Percentiles rank a stretch among this genome's conserved stretches.
phyloP scores from a whole-genome alignment of 2,329 filamentous ascomycete species.

The Colletotrichum karsti region DNA sequence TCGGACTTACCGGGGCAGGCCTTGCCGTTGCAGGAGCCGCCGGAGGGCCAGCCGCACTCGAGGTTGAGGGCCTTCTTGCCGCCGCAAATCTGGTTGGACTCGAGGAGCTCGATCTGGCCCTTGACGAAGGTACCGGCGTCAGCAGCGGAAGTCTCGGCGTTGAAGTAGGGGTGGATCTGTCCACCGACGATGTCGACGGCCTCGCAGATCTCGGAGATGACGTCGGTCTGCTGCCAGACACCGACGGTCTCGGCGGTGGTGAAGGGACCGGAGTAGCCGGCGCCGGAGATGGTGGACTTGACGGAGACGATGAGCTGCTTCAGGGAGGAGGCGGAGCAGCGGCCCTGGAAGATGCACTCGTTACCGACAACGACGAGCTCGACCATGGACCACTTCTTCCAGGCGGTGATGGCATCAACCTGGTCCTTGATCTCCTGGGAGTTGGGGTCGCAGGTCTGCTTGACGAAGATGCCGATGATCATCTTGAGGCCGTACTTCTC shows the following conservation, averaged over 20 bases:
- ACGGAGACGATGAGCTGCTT: constrained; percentile 74
- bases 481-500: constrained; percentile 74
- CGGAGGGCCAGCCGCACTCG: constrained; percentile 89
- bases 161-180: constrained; percentile 97
- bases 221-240: constrained; percentile 74
- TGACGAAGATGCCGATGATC: constrained; percentile 90
- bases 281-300: constrained; percentile 67
- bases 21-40: constrained; percentile 73
- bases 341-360: constrained; percentile 84
- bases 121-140: constrained; percentile 81
- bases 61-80: constrained; percentile 81
- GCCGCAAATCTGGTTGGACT: constrained; percentile 67
- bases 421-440: constrained; percentile 74
- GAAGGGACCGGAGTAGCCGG: constrained; percentile 77
- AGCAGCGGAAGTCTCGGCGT: constrained; percentile 68
- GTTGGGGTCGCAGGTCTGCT: constrained; percentile 66
- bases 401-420: constrained; percentile 75
- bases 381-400: constrained; percentile 77
- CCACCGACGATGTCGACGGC: constrained; percentile 81
- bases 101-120: constrained; percentile 76
- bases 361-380: constrained; percentile 88
- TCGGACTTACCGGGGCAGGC: constrained; percentile 73
- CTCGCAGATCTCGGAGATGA: constrained; percentile 69
- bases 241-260: constrained; percentile 90
- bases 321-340: constrained; percentile 71